phyloP scores from a whole-genome alignment of 2,329 filamentous ascomycete genomes.

The Phyllosticta citrichinensis region DNA sequence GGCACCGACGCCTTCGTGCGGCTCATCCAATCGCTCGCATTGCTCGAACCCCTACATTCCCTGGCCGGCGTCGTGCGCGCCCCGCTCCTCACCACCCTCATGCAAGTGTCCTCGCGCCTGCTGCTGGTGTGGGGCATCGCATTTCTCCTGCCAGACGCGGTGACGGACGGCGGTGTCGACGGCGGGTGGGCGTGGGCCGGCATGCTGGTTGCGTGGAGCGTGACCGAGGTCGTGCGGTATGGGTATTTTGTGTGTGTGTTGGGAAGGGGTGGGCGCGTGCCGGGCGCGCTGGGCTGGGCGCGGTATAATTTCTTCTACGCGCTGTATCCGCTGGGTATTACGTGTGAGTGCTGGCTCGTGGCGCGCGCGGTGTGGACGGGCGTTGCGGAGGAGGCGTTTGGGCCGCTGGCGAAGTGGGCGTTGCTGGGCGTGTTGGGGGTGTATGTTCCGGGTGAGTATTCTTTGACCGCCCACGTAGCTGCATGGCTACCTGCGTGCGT shows the following conservation, averaged over 20 bases:
- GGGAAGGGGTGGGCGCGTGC: slow-evolving; percentile 47
- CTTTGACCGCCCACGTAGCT: too few species aligned
- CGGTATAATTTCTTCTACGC: slow-evolving; percentile 87
- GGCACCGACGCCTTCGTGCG: slow-evolving; percentile 58
- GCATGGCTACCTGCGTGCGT: too few species aligned
- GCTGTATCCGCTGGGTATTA: slow-evolving; percentile 85
- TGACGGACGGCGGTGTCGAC: slow-evolving; percentile 36
- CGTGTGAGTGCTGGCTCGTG: slow-evolving; percentile 75
- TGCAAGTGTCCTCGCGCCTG: slow-evolving; percentile 83
- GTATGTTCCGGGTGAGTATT: slow-evolving; percentile 66
- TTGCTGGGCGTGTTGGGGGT: slow-evolving; percentile 58
- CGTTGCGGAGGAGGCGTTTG: slow-evolving; percentile 35
- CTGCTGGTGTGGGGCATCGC: slow-evolving; percentile 84
- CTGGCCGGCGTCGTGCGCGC: slow-evolving; percentile 66
- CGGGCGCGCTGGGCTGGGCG: slow-evolving; percentile 63
- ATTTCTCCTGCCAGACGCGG: slow-evolving; percentile 59
- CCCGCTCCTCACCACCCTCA: slow-evolving; percentile 71
- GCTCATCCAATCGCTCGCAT: slow-evolving; percentile 74
- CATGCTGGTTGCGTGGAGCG: slow-evolving; percentile 74
- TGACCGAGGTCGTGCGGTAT: slow-evolving; percentile 91
- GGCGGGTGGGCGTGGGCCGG: slow-evolving; percentile 48
- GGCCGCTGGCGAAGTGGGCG: slow-evolving; percentile 45
- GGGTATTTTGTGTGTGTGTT: slow-evolving; percentile 76
- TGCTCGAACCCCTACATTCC: slow-evolving; percentile 48
- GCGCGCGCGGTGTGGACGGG: slow-evolving; percentile 54